Base-by-base conservation (phyloP, 1,284 basidiomycete genomes). In the Cutaneotrichosporon curvatum region DNA sequence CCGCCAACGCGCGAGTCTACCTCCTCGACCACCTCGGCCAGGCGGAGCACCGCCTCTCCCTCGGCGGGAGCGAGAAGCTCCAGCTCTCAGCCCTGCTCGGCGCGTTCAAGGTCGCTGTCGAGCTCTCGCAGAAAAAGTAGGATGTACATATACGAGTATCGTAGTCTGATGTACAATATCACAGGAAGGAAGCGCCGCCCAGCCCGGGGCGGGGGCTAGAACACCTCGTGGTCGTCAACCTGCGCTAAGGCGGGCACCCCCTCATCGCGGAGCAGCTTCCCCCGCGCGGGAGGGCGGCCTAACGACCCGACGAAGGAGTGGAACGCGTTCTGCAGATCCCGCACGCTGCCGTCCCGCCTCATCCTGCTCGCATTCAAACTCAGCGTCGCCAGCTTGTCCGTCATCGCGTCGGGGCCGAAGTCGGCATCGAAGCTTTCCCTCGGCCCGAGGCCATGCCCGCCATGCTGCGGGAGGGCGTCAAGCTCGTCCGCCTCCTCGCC, bases 41-140 rank as follows among this genome's bases (percentile, higher is more conserved):
- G 33, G 88, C 83, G 51, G 91, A 97, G 91, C 84, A 97, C 68
- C 82, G 95, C 40, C 74, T 98, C 14, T 90, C 90, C 1, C 85
- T 91, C 0, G 94, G 95, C 4, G 91, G 85, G 2, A 92, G 76
- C 53, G 95, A 99, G 69, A 96, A 91, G 58, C 82, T 99, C 48
- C 95, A 98, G 65, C 69, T 98, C 47, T 89, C 89, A 2, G 91
- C 90, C 1, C 71, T 99, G 51, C 74, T 98, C 2, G 92, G 87
- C 2, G 86, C 87, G 9, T 94, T 97, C 75, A 98, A 98, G 72
- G 84, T 89, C 44, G 82, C 89, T 0, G 85, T 96, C 4, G 88
- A 95, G 59, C 63, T 80, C 2, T 59, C 61, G 9, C 64, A 70
- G 51, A 70, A 67, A 58, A 53, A 53, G 47, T 37, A 34, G 39